A percentile compares a stretch with the other conserved stretches of the same genome.
phyloP scores from a whole-genome alignment of 257 asterid species.

The Fraxinus excelsior region DNA sequence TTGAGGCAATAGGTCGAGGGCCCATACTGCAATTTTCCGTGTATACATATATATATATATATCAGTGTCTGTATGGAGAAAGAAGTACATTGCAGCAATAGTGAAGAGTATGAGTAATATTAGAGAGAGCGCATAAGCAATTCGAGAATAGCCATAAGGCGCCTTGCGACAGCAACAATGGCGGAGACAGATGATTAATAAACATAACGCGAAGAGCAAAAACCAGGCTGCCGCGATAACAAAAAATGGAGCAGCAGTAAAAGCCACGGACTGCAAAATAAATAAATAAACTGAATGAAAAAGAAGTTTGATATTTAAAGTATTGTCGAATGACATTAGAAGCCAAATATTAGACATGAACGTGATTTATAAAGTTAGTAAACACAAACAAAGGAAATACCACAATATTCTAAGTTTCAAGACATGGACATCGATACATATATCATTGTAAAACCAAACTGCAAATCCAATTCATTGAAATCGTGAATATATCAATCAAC shows the following conservation, averaged over 20 bases:
- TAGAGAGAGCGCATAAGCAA: slow-evolving; percentile 73
- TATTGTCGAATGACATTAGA: neutral
- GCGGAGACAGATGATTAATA: slow-evolving; percentile 49
- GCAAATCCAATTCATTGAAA: neutral
- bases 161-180: slow-evolving; percentile 55
- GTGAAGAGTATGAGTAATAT: slow-evolving; percentile 62
- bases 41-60: neutral
- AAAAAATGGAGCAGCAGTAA: slow-evolving; percentile 69
- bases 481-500: neutral
- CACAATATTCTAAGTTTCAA: neutral
- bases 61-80: neutral
- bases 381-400: neutral
- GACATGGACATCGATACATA: neutral
- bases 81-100: slow-evolving; percentile 54
- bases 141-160: slow-evolving; percentile 63
- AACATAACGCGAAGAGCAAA: slow-evolving; percentile 52
- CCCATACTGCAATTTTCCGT: neutral
- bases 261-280: slow-evolving; percentile 70
- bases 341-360: neutral
- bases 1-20: neutral
- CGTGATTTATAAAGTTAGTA: neutral
- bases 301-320: neutral
- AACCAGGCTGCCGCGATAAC: slow-evolving; percentile 66
- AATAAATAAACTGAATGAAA: slow-evolving; percentile 13
- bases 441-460: neutral